Percentiles rank a stretch among this genome's conserved stretches.
Evolutionary conservation across 352 stramenopile genomes (phyloP).

Genomic region (Globisporangium paroecandrum): DNA sequence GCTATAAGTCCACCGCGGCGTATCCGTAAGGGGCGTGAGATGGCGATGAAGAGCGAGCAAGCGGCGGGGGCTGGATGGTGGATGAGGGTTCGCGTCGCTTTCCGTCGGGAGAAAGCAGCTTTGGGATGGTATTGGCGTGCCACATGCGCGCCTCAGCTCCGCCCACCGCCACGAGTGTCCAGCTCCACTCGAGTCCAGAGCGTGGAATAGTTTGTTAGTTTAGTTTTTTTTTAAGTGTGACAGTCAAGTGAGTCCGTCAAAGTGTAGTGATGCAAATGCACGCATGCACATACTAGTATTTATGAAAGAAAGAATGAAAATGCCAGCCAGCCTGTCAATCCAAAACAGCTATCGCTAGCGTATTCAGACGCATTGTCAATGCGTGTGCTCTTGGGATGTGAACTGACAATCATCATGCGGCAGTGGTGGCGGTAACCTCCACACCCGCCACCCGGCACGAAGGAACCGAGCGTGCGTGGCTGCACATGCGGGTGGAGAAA

Average conservation of each 20-base stretch:
- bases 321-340: neutral
- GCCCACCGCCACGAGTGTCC: too few species aligned
- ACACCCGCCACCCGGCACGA: neutral
- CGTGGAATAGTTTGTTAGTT: constrained; percentile 1
- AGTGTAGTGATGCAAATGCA: neutral
- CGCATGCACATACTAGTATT: neutral
- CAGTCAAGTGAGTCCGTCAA: neutral
- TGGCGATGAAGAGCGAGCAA: neutral
- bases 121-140: neutral
- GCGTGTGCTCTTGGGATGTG: neutral
- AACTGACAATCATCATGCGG: neutral
- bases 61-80: neutral
- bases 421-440: too few species aligned
- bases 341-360: neutral
- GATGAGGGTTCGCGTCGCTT: neutral
- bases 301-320: neutral
- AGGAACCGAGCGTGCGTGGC: neutral
- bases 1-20: constrained; percentile 22
- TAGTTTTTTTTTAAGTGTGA: neutral
- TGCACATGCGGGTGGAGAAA: neutral
- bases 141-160: too few species aligned
- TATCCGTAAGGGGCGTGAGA: constrained; percentile 6
- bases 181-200: neutral
- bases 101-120: constrained; percentile 9
- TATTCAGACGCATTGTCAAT: neutral